These are phyloP conservation scores for Pugionium cornutum DNA, from an alignment of 345 rosid species.

Conservation along the genomic window DNA sequence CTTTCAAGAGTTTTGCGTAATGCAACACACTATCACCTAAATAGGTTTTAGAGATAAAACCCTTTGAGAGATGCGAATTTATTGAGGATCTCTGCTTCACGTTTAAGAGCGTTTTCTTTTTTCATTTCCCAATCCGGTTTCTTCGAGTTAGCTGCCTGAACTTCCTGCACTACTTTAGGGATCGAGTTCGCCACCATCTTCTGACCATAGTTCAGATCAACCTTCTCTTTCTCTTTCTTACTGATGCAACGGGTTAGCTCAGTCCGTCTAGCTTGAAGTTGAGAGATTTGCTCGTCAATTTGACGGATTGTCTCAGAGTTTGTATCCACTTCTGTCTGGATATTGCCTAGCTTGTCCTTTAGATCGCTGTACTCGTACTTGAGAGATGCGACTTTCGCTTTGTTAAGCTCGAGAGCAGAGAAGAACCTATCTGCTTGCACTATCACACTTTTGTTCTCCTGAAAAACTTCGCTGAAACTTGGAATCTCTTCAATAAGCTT, in stretches of 20 bases:
- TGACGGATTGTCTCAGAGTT: slow-evolving; percentile 45
- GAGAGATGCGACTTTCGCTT: slow-evolving; percentile 56
- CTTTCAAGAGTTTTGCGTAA: slow-evolving; percentile 22
- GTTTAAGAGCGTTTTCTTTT: slow-evolving; percentile 51
- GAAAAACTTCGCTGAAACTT: slow-evolving; percentile 52
- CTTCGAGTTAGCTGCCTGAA: slow-evolving; percentile 57
- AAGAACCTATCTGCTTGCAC: slow-evolving; percentile 46
- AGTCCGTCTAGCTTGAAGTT: slow-evolving; percentile 48
- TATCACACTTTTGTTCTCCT: slow-evolving; percentile 50
- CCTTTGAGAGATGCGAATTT: slow-evolving; percentile 59
- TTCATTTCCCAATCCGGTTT: slow-evolving; percentile 55
- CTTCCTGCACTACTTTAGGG: slow-evolving; percentile 53
- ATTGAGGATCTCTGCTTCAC: slow-evolving; percentile 55
- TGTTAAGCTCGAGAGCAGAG: slow-evolving; percentile 29
- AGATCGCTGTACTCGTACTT: slow-evolving; percentile 39
- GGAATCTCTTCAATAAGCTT: slow-evolving; percentile 71
- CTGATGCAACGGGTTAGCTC: slow-evolving; percentile 45
- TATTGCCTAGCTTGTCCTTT: slow-evolving; percentile 51
- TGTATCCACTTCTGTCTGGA: slow-evolving; percentile 54
- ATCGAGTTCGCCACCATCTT: slow-evolving; percentile 53
- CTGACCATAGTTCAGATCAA: slow-evolving; percentile 48
- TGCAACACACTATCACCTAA: background rate
- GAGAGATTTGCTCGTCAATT: slow-evolving; percentile 58
- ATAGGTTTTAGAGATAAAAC: slow-evolving; percentile 38
- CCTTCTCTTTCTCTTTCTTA: slow-evolving; percentile 45